These are phyloP conservation scores for Polytrichum commune DNA, from an alignment of 225 moss, liverwort and hornwort species.

Conservation along the genomic window DNA sequence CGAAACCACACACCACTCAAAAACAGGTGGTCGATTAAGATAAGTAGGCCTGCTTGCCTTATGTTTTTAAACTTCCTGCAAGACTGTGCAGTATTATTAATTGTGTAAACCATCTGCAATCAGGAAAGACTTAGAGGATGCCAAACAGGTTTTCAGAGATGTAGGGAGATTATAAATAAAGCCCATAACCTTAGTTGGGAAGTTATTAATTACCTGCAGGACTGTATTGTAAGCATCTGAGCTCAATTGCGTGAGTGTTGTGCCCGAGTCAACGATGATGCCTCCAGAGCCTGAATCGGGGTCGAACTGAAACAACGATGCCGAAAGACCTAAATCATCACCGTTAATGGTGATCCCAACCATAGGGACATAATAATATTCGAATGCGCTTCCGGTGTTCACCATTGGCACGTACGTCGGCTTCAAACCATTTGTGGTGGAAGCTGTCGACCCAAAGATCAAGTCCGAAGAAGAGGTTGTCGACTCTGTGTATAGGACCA, in stretches of 20 bases:
- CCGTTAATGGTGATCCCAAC: slow-evolving; percentile 34
- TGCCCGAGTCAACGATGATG: slow-evolving; percentile 59
- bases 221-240: slow-evolving; percentile 33
- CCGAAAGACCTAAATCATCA: slow-evolving; percentile 17
- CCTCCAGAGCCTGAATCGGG: slow-evolving; percentile 36
- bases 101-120: too few species aligned
- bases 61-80: too few species aligned
- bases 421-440: slow-evolving; percentile 9
- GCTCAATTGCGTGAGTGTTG: slow-evolving; percentile 45
- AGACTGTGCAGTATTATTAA: too few species aligned
- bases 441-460: slow-evolving; percentile 8
- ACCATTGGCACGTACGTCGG: slow-evolving; percentile 31
- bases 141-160: too few species aligned
- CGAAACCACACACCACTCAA: too few species aligned
- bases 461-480: slow-evolving; percentile 29
- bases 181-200: not conserved
- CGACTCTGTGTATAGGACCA: slow-evolving; percentile 27
- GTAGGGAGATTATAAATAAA: too few species aligned
- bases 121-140: too few species aligned
- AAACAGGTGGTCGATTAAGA: too few species aligned
- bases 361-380: slow-evolving; percentile 22
- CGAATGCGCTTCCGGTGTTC: slow-evolving; percentile 33
- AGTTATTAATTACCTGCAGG: slow-evolving; percentile 14
- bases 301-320: slow-evolving; percentile 25
- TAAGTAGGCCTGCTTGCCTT: too few species aligned